phyloP scores from a whole-genome alignment of 169 alveolate genomes.

The Besnoitia besnoiti region DNA sequence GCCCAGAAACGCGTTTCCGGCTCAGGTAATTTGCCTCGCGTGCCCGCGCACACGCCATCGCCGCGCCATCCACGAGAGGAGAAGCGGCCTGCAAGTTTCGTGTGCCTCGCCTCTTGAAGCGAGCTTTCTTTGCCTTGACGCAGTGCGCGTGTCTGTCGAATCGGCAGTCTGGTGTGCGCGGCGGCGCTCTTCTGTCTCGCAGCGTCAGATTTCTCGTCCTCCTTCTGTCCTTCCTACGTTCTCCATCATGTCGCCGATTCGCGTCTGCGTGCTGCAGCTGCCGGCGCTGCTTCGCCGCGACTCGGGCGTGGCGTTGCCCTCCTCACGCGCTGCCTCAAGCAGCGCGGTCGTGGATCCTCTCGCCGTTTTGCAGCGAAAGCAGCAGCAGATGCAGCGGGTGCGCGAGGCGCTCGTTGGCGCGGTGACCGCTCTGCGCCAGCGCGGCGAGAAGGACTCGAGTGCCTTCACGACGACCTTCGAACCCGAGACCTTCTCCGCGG shows the following conservation, averaged over 20 bases:
- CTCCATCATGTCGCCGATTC: neutral
- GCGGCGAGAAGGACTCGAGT: neutral
- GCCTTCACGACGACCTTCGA: neutral
- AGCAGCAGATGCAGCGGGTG: constrained; percentile 21
- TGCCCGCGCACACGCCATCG: no score
- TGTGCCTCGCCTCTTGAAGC: no score
- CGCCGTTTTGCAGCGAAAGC: neutral
- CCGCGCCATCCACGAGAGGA: no score
- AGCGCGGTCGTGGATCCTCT: neutral
- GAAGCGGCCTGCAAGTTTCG: no score
- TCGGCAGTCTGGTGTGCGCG: no score
- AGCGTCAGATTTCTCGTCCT: no score
- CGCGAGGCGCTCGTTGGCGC: neutral
- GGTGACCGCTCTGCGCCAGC: neutral
- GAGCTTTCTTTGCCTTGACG: no score
- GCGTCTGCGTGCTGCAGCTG: constrained; percentile 32
- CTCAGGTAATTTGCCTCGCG: no score
- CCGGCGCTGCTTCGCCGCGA: constrained; percentile 35
- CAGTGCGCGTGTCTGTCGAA: no score
- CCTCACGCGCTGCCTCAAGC: neutral
- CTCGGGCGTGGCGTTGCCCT: neutral
- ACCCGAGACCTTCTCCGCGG: neutral
- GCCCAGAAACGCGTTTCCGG: no score
- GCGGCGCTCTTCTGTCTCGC: no score
- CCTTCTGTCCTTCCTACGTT: neutral